Evolutionary conservation across 2,329 filamentous ascomycete genomes (phyloP).

Genomic region (Madurella fahalii): DNA sequence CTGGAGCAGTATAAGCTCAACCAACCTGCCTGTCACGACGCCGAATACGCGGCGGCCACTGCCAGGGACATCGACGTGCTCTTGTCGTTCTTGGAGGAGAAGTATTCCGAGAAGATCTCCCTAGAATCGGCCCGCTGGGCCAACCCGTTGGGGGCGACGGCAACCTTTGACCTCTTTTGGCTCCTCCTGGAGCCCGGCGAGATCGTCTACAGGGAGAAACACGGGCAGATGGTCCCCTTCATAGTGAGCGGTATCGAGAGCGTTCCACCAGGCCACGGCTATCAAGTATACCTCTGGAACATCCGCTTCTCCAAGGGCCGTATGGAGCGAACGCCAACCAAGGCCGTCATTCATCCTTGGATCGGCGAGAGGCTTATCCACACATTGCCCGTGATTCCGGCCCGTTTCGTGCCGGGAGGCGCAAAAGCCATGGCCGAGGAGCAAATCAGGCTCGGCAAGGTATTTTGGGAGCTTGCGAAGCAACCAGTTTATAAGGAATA

Average conservation of each 20-base stretch:
- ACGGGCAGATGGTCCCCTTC: conserved; percentile 40
- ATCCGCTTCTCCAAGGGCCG: conserved; percentile 34
- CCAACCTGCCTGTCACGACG: conserved; percentile 39
- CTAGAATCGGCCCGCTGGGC: conserved; percentile 40
- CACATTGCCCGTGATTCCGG: conserved; percentile 41
- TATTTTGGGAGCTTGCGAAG: conserved; percentile 47
- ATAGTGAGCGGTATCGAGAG: conserved; percentile 33
- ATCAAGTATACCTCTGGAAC: conserved; percentile 40
- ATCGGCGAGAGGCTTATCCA: conserved; percentile 42
- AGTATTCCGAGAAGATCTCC: conserved; percentile 34
- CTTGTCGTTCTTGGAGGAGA: conserved; percentile 40
- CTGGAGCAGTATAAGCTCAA: conserved; percentile 39
- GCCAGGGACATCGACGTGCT: conserved; percentile 44
- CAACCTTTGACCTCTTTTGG: conserved; percentile 46
- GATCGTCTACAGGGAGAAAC: conserved; percentile 40
- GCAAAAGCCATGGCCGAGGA: conserved; percentile 33
- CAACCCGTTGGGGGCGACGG: conserved; percentile 33
- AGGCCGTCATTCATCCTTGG: conserved; percentile 36
- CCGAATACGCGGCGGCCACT: conserved; percentile 40
- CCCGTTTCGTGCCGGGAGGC: conserved; percentile 38
- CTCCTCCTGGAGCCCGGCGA: conserved; percentile 44
- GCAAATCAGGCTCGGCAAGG: conserved; percentile 39
- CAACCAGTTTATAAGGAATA: conserved; percentile 45
- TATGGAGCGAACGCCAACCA: conserved; percentile 37
- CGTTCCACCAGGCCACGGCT: conserved; percentile 21